phyloP scores from a whole-genome alignment of 2,329 filamentous ascomycete genomes.

The Thermoascus crustaceus region DNA sequence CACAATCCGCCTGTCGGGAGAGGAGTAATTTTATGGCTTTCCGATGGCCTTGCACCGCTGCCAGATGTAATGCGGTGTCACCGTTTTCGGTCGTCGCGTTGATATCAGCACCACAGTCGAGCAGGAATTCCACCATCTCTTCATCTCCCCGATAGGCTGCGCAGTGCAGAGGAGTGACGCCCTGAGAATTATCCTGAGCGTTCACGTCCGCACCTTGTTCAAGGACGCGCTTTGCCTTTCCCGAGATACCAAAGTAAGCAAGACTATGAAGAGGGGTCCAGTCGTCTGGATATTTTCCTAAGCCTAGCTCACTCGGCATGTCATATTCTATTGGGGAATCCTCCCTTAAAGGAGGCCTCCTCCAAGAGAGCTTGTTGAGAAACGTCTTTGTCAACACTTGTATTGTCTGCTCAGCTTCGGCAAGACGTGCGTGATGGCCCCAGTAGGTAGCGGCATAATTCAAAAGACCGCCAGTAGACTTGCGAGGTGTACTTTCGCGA shows the following conservation, averaged over 20 bases:
- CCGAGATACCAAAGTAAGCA: conserved; percentile 20
- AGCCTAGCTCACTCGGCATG: conserved; percentile 15
- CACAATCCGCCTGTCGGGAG: conserved; percentile 9
- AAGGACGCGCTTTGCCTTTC: conserved; percentile 17
- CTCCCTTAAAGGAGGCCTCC: conserved; percentile 17
- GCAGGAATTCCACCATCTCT: conserved; percentile 22
- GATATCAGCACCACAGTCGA: conserved; percentile 17
- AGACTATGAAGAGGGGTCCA: conserved; percentile 24
- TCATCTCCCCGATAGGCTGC: conserved; percentile 22
- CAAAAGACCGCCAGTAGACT: conserved; percentile 9
- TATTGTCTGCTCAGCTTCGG: conserved; percentile 22
- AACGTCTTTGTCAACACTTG: conserved; percentile 24
- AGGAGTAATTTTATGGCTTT: conserved; percentile 20
- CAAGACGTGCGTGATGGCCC: conserved; percentile 20
- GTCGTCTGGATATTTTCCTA: conserved; percentile 20
- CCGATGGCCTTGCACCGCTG: conserved; percentile 16
- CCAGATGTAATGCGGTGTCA: conserved; percentile 25
- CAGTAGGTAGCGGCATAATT: conserved; percentile 22
- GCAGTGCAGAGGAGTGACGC: conserved; percentile 22
- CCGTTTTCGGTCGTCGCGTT: conserved; percentile 19
- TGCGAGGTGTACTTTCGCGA: conserved; percentile 7
- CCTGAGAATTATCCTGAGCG: conserved; percentile 16
- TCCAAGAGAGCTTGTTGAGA: conserved; percentile 26
- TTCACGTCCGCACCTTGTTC: conserved; percentile 18
- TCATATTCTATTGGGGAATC: background rate